Base-by-base conservation (phyloP, 768 basidiomycete species). In the Phlegmacium glaucopus region DNA sequence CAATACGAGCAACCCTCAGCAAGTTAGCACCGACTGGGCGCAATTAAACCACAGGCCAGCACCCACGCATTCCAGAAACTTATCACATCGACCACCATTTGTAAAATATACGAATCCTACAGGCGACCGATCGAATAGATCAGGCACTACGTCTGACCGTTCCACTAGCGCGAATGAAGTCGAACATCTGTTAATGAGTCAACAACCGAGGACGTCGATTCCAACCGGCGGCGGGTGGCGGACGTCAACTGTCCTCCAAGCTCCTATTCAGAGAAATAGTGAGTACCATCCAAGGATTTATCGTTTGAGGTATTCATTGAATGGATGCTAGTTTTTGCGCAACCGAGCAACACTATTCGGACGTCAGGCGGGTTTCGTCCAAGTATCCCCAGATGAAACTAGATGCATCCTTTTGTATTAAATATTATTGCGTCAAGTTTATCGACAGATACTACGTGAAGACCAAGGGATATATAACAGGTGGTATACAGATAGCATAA, bases 91-190 rank as follows among this genome's bases (percentile, higher is more conserved):
- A 26, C 82, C 80, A 58, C 71, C 75, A 26, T 76, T 76, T 51
- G 41, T 63, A 62, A 50, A 60, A 58, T 41, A 53, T 38, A 44
- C 54, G 37, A 48, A 44, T 30, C 28, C 40, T 9, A 54, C 63
- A 49, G 54, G 57, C 36, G 72, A 77, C 47, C 69, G 65, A 22
- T 67, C 72, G 16, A 72, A 78, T 54, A 68, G 68, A 48, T 68
- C 77, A 26, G 66, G 68, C 22, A 69, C 72, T 50, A 51, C 70
- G 35, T 82, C 81, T 38, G 81, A 83, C 58, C 73, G 72, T 27
- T 84, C 86, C 27, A 80, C 80, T 45, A 87, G 85, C 60, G 75
- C 78, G 1, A 77, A 81, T 42, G 87, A 89, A 57, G 83, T 88
- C n/a, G 87, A 90, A 58, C 76, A 77, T 51, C 60, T 87, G 50